Evolutionary conservation across 768 basidiomycete species (phyloP), one percentile per base, ranked within the genome.

Genomic region (Arthromyces matolae): DNA sequence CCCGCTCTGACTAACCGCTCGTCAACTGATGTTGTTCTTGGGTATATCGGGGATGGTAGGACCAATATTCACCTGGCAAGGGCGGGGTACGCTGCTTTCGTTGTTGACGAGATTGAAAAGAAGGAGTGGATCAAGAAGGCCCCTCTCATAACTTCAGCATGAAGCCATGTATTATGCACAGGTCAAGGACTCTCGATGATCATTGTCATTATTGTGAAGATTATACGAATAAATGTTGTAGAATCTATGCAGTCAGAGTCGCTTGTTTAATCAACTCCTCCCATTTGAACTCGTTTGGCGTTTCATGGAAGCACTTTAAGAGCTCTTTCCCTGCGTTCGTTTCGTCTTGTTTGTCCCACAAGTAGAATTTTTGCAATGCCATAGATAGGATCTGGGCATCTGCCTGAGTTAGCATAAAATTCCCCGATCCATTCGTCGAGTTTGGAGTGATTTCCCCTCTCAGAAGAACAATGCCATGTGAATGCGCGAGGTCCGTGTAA

Each of bases 361-460:
- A 64, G 59, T 94, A 98, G 66, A 94, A 94, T 56, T 80, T 81
- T 67, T 97, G 94, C 27, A 93, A 64, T 12, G 80, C 79, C 65
- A 96, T 69, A 0, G 86, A 78, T 31, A 98, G 75, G 28, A 89
- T 55, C 53, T 96, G 93, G 0, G 93, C 91, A 55, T 96, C 93
- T 45, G 80, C 75, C 62, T 93, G 89, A 47, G 68, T 73, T 31
- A 97, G 64, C 64, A 90, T 65, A 58, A 76, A 88, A 27, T 72
- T 67, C 47, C 69, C 73, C 38, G 74, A 68, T 12, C 57, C 58
- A 24, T 64, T 63, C 14, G 72, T 64, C 12, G 80, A 65, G 2
- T 83, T 76, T 1, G 89, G 83, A 0, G 92, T 92, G 50, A 97
- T 84, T 68, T 97, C 94, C 18, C 95, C 96, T 14, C 93, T 76